These are phyloP conservation scores for Macadamia integrifolia DNA, from an alignment of 164 flowering plant species.

Conservation along the genomic window DNA sequence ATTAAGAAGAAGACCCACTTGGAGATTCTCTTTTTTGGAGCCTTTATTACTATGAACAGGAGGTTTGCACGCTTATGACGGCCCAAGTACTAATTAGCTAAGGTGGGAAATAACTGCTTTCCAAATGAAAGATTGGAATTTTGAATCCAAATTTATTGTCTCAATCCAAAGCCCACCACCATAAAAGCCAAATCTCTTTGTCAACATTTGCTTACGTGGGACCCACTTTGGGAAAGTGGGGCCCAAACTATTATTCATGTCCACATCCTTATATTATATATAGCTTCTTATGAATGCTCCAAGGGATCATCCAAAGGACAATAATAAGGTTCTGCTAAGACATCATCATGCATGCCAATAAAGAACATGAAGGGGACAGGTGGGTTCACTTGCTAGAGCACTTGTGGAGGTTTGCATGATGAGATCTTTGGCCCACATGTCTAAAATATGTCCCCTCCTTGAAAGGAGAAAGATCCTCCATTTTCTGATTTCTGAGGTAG, in stretches of 20 bases:
- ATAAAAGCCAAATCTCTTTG: background rate
- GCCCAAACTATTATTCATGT: background rate
- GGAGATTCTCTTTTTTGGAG: background rate
- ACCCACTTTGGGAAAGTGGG: background rate
- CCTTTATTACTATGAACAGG: background rate
- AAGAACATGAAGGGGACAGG: slow-evolving; percentile 18
- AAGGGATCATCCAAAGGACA: background rate
- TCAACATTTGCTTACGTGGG: background rate
- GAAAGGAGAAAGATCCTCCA: background rate
- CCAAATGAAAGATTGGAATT: background rate
- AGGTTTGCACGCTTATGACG: background rate
- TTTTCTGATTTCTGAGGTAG: background rate
- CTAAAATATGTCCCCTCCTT: background rate
- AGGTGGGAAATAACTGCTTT: background rate
- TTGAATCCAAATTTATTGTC: background rate
- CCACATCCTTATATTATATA: background rate
- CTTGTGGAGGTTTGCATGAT: slow-evolving; percentile 20
- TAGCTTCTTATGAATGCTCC: background rate
- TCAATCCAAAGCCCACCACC: background rate
- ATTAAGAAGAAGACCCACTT: background rate
- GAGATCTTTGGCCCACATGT: slow-evolving; percentile 1
- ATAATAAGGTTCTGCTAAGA: slow-evolving; percentile 6
- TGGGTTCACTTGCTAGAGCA: slow-evolving; percentile 15
- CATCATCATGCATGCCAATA: slow-evolving; percentile 31
- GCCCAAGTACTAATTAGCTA: background rate